Percentiles rank a stretch among this genome's conserved stretches.
Conservation (phyloP, 2,329 filamentous ascomycete species). For the Monilinia fructigena region DNA sequence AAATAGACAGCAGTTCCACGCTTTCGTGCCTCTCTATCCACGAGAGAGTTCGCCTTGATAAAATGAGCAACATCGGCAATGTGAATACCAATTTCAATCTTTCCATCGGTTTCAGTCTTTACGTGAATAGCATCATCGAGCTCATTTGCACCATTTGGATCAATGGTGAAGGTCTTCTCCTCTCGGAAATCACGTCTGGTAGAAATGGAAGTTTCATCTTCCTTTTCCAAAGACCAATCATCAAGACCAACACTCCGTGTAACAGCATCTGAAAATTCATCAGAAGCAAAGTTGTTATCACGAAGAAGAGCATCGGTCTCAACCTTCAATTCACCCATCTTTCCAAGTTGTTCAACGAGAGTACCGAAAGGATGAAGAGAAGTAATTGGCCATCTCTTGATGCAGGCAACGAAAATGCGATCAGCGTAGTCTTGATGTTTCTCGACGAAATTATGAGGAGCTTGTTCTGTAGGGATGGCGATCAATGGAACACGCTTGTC, state of each 20-base stretch:
- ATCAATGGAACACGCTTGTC: constrained; percentile 98
- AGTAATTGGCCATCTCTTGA: constrained; percentile 99
- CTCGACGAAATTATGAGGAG: constrained; percentile 95
- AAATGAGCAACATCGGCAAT: constrained; percentile 95
- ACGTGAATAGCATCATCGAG: constrained; percentile 92
- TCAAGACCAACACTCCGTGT: constrained; percentile 88
- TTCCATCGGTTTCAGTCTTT: constrained; percentile 77
- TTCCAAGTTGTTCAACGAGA: constrained; percentile 91
- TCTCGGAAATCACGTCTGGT: constrained; percentile 85
- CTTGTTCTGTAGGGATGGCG: constrained; percentile 96
- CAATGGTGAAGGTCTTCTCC: constrained; percentile 87
- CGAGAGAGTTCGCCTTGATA: constrained; percentile 91
- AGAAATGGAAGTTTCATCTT: constrained; percentile 71
- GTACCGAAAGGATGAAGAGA: constrained; percentile 99
- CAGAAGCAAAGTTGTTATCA: constrained; percentile 97
- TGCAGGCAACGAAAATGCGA: constrained; percentile 97
- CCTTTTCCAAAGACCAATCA: constrained; percentile 83
- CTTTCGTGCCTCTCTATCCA: constrained; percentile 97
- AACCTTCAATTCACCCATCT: constrained; percentile 96
- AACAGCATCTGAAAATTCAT: constrained; percentile 97
- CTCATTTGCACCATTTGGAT: constrained; percentile 82
- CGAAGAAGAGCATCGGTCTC: constrained; percentile 95
- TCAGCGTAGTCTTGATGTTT: constrained; percentile 97
- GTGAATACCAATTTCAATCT: constrained; percentile 92
- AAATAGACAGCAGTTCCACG: constrained; percentile 94